Evolutionary conservation across 768 basidiomycete species (phyloP), one percentile per base, ranked within the genome.

Genomic region (Panaeolus papilionaceus): DNA sequence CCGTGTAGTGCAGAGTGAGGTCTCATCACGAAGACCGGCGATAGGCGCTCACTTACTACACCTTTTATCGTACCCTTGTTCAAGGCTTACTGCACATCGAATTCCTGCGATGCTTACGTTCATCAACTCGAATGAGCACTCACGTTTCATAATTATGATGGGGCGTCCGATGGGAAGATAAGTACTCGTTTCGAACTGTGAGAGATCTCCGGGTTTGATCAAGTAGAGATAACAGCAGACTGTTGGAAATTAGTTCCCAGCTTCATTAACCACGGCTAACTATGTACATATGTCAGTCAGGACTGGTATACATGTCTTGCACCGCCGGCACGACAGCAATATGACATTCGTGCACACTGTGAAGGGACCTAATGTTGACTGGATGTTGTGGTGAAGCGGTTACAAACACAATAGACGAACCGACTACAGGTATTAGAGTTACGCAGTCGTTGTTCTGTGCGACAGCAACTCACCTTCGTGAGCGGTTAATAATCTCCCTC

Each of bases 241-340:
- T 26, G 20, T 23, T 26, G 20, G 9, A 23, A 51, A 51, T 16
- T 44, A 44, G 26, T 51, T 51, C 47, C 47, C 47, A 51, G 47
- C 47, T 51, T 51, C n/a, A 51, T 51, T 51, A 51, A 51, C 47
- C 47, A 51, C 47, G 20, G 47, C 20, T 23, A 10, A 51, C 47
- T 44, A 18, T 44, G 47, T 9, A n/a, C n/a, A n/a, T n/a, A 18
- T 44, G 47, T 9, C 47, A 51, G 8, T 12, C 47, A 11, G 20
- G 47, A 12, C 23, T 51, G 47, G 47, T 3, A 26, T 11, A 51
- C 20, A 18, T 26, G 8, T 26, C 20, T 51, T 51, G 20, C 47
- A 51, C 47, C 47, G 47, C 47, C 47, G 47, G 47, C 47, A 51
- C 23, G 47, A 51, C 47, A 51, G 47, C 47, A 51, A 51, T 51